These are phyloP conservation scores for Candida gorgasii DNA, from an alignment of 805 yeast species.

Conservation along the genomic window DNA sequence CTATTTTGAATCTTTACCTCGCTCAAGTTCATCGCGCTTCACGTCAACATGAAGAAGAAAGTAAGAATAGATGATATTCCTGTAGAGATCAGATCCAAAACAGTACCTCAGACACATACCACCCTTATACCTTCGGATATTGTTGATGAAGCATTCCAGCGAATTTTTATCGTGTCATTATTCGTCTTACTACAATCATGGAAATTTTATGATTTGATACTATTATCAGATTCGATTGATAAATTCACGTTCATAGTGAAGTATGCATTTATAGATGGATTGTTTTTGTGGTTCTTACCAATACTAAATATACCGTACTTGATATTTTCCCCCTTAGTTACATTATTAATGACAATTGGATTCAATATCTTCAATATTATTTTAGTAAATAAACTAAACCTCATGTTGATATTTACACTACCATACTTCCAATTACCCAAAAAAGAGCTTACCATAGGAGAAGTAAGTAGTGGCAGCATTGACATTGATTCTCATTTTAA, in stretches of 20 bases:
- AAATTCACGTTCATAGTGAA: conserved; percentile 63
- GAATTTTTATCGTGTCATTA: conserved; percentile 63
- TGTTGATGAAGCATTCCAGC: conserved; percentile 75
- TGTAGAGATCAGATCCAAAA: conserved; percentile 12
- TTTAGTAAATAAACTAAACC: conserved; percentile 50
- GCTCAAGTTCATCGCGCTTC: not conserved
- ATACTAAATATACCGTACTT: conserved; percentile 74
- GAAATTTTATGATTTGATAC: conserved; percentile 71
- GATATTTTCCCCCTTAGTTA: conserved; percentile 58
- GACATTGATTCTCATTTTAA: conserved; percentile 67
- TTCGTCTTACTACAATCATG: conserved; percentile 81
- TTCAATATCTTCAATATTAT: conserved; percentile 55
- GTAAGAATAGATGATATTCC: conserved; percentile 16
- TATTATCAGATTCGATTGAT: conserved; percentile 45
- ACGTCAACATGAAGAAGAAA: conserved; percentile 7
- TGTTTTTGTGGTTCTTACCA: conserved; percentile 70
- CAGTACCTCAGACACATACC: not conserved
- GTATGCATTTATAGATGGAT: conserved; percentile 71
- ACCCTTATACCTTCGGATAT: conserved; percentile 61
- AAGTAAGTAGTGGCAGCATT: conserved; percentile 44
- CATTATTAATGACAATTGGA: conserved; percentile 47
- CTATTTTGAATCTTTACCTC: no score
- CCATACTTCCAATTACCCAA: conserved; percentile 48
- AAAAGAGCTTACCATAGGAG: conserved; percentile 53
- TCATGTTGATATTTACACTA: conserved; percentile 44